Evolutionary conservation across 805 yeast species (phyloP), one percentile per base, ranked within the genome.

Genomic region (Lachancea waltii): DNA sequence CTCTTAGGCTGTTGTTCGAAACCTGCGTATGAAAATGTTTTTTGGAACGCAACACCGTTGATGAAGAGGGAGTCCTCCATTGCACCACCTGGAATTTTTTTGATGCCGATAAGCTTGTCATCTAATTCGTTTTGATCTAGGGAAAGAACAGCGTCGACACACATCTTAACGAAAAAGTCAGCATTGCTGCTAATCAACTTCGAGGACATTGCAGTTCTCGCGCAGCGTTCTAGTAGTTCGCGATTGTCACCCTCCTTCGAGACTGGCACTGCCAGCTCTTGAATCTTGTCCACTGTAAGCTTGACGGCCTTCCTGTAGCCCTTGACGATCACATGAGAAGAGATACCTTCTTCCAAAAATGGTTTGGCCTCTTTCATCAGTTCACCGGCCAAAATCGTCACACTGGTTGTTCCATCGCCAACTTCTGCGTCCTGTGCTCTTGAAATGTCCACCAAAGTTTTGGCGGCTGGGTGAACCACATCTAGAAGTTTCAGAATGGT

Each of bases 391-490:
- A 92, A 63, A 22, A 90, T 81, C 0, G 97, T 85, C 15, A 90
- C 98, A 20, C 95, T 82, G 1, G 98, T 90, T 30, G 98, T 90
- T 49, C 98, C 98, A 65, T 90, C 98, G 43, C 98, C 98, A 47
- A 92, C 95, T 63, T 90, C 97, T 43, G 94, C 95, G 60, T 90
- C 98, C 67, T 90, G 98, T 3, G 95, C 87, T 60, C 94, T 81
- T 13, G 96, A 84, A 41, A 90, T 84, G 59, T 90, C 95, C 38
- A 90, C 98, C 49, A 90, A 68, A 43, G 90, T 89, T 62, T 86
- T 87, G 9, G 98, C 98, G 8, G 99, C 98, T 7, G 99, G 98
- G 56, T 92, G 98, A 18, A 92, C 96, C 40, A 92, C 94, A 56
- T 92, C 98, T 49, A 92, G 67, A 41, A 92, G 70, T 58, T 82